phyloP scores from a whole-genome alignment of 2,329 filamentous ascomycete species.

The Thelonectria discophora region DNA sequence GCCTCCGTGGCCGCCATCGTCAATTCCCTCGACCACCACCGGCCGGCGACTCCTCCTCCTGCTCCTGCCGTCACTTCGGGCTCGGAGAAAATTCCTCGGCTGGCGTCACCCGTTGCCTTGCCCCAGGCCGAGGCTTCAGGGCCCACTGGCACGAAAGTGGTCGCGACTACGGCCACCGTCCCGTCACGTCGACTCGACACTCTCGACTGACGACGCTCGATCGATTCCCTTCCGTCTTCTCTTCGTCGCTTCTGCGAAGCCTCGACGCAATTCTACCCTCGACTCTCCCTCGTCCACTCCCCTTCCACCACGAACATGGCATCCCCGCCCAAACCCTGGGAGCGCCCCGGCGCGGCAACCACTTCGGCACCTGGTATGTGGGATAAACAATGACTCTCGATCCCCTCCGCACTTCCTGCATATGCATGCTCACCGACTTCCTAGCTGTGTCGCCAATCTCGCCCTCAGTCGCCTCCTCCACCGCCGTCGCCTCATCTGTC shows the following conservation, averaged over 20 bases:
- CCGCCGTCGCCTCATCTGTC: conserved; percentile 51
- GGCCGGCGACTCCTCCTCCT: neutral
- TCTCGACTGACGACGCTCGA: neutral
- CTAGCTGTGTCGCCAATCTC: conserved; percentile 53
- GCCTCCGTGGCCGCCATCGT: neutral
- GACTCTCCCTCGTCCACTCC: conserved; percentile 20
- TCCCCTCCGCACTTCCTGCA: conserved; percentile 26
- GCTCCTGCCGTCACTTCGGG: conserved; percentile 1
- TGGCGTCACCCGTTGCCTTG: neutral
- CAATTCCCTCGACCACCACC: neutral
- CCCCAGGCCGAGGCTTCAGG: neutral
- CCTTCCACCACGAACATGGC: conserved; percentile 56
- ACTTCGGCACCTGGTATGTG: conserved; percentile 58
- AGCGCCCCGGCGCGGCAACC: conserved; percentile 74
- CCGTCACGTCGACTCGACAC: neutral
- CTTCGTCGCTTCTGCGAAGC: conserved; percentile 11
- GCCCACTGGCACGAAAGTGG: conserved; percentile 1
- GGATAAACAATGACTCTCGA: conserved; percentile 24
- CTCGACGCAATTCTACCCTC: conserved; percentile 10
- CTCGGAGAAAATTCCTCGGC: conserved; percentile 5
- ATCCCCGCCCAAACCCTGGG: conserved; percentile 98
- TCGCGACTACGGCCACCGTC: conserved; percentile 6
- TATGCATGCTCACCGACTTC: conserved; percentile 38
- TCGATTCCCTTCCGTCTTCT: neutral
- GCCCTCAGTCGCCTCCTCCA: conserved; percentile 52